These are phyloP conservation scores for Hypoxylon sp. DNA, from an alignment of 2,329 filamentous ascomycete genomes.

Conservation along the genomic window DNA sequence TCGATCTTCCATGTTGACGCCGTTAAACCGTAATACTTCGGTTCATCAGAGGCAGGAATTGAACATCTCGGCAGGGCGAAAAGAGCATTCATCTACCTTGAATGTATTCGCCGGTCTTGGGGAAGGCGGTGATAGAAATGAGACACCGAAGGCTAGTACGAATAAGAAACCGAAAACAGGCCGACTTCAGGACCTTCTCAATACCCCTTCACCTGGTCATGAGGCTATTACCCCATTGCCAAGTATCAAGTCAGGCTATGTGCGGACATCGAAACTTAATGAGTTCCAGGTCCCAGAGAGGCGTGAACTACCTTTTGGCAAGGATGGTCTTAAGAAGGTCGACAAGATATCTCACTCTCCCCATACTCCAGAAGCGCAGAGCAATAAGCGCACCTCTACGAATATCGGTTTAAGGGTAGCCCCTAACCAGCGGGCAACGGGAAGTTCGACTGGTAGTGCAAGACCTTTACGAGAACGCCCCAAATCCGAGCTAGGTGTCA, in stretches of 20 bases:
- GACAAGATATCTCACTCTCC: conserved; percentile 22
- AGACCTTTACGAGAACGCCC: conserved; percentile 71
- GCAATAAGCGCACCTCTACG: conserved; percentile 17
- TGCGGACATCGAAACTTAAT: conserved; percentile 32
- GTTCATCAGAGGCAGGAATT: not conserved
- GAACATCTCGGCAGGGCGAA: conserved; percentile 15
- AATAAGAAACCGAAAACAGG: conserved; percentile 20
- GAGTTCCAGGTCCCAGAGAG: conserved; percentile 55
- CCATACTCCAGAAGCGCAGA: conserved; percentile 22
- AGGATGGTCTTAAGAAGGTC: conserved; percentile 39
- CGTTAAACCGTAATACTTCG: conserved; percentile 16
- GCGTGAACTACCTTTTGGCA: conserved; percentile 61
- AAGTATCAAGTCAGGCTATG: conserved; percentile 11
- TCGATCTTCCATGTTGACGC: conserved; percentile 20
- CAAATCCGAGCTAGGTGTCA: conserved; percentile 69
- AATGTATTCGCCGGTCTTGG: conserved; percentile 46
- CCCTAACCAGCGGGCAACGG: conserved; percentile 41
- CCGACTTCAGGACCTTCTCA: conserved; percentile 47
- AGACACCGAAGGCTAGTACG: conserved; percentile 11
- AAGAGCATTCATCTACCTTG: conserved; percentile 18
- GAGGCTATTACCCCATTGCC: conserved; percentile 18
- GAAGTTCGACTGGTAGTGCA: conserved; percentile 46
- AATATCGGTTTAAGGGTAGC: conserved; percentile 29
- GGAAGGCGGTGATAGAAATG: conserved; percentile 46
- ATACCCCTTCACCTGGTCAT: conserved; percentile 41